phyloP scores from a whole-genome alignment of 1,284 basidiomycete species.

The Ganoderma boninense region DNA sequence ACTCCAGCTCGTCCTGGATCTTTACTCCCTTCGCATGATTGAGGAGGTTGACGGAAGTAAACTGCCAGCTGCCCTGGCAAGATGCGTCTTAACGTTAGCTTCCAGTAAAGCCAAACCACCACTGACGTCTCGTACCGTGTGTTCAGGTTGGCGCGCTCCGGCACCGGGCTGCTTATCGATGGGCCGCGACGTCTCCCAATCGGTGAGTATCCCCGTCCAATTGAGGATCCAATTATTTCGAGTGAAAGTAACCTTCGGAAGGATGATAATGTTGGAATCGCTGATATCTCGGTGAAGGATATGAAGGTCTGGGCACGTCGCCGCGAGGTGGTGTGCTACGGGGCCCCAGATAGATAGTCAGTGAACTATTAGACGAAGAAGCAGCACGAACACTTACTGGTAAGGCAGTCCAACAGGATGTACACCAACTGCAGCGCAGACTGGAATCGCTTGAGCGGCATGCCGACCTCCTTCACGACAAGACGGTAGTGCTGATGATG shows the following conservation, averaged over 20 bases:
- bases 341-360: not conserved
- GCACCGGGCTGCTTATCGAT: not conserved
- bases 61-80: constrained; percentile 16
- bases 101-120: no score
- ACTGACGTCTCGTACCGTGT: constrained; percentile 1
- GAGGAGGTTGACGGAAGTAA: constrained; percentile 13
- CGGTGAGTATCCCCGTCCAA: constrained; percentile 13
- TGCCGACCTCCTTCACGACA: constrained; percentile 30
- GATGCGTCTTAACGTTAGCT: no score
- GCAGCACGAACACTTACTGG: constrained; percentile 6
- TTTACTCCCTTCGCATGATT: not conserved
- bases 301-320: not conserved
- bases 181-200: constrained; percentile 19
- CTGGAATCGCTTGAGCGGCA: constrained; percentile 20
- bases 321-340: not conserved
- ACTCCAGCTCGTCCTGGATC: constrained; percentile 21
- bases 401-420: constrained; percentile 11
- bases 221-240: not conserved
- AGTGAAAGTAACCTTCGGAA: not conserved
- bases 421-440: not conserved
- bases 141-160: constrained; percentile 1
- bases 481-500: constrained; percentile 22
- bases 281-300: constrained; percentile 20
- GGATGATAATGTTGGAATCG: constrained; percentile 16
- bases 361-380: not conserved